phyloP scores from a whole-genome alignment of 345 rosid genomes.

The Euphorbia pulcherrima region DNA sequence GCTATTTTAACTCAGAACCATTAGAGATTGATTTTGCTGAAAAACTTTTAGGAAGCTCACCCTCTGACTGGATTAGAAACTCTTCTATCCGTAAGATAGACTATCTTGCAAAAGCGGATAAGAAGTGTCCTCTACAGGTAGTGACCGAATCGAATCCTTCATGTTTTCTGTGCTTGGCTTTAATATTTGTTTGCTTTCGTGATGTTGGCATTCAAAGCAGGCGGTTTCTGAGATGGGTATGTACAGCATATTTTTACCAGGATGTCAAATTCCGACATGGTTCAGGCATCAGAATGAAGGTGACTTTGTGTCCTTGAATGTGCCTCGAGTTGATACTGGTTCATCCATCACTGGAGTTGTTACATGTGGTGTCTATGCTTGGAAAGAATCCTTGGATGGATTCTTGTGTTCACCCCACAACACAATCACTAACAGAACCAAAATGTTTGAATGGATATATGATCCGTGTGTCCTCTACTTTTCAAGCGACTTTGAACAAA shows the following conservation, averaged over 20 bases:
- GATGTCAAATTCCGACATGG: constrained; percentile 3
- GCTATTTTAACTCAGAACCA: constrained; percentile 14
- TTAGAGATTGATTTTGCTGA: neutral
- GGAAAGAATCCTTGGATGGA: neutral
- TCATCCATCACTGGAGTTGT: neutral
- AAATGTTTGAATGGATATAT: constrained; percentile 6
- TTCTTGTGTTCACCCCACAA: neutral
- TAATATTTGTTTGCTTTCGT: neutral
- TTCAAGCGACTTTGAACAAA: neutral
- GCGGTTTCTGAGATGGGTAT: constrained; percentile 6
- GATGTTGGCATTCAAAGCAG: neutral
- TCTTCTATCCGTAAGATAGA: neutral
- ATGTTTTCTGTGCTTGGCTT: too few relatives aligned
- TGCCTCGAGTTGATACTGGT: constrained; percentile 4
- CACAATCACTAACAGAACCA: neutral
- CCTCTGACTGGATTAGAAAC: neutral
- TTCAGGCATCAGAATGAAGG: constrained; percentile 9
- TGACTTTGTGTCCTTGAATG: neutral
- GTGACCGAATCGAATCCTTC: too few relatives aligned
- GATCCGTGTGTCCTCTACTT: neutral
- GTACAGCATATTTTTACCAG: constrained; percentile 9
- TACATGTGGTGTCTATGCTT: neutral
- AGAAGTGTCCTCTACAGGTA: constrained; percentile 3
- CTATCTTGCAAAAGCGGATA: neutral
- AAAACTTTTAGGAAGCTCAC: neutral